These are phyloP conservation scores for Sisymbrium irio DNA, from an alignment of 345 rosid genomes.

Conservation along the genomic window DNA sequence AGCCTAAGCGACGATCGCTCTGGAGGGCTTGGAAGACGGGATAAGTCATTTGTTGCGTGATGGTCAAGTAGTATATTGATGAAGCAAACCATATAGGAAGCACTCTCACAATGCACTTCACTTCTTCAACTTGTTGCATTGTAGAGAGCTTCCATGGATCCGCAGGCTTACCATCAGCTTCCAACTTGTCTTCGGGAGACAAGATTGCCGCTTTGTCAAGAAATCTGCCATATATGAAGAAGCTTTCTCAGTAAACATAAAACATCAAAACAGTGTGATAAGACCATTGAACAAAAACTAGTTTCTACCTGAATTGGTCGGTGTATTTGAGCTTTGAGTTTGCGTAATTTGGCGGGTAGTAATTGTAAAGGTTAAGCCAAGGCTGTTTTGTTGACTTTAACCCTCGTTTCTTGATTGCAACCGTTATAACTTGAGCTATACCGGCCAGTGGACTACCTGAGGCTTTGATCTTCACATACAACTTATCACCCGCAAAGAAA, in stretches of 20 bases:
- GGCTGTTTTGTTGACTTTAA: conserved; percentile 44
- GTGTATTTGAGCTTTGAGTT: conserved; percentile 40
- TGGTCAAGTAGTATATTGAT: conserved; percentile 38
- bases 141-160: conserved; percentile 65
- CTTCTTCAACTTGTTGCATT: conserved; percentile 72
- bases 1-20: conserved; percentile 44
- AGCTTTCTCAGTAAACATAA: conserved; percentile 1
- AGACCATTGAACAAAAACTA: neutral
- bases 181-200: conserved; percentile 37
- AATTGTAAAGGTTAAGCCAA: conserved; percentile 35
- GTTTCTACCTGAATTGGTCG: conserved; percentile 32
- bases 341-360: conserved; percentile 32
- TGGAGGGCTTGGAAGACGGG: conserved; percentile 65
- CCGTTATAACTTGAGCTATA: conserved; percentile 51
- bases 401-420: conserved; percentile 54
- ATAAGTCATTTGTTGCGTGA: conserved; percentile 53
- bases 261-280: neutral
- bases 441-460: conserved; percentile 71
- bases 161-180: conserved; percentile 46
- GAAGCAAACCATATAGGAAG: conserved; percentile 60
- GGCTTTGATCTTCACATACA: conserved; percentile 67
- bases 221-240: conserved; percentile 36
- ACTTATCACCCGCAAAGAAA: conserved; percentile 56
- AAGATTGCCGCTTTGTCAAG: conserved; percentile 61
- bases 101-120: conserved; percentile 58